A percentile compares a stretch with the other conserved stretches of the same genome.
phyloP scores from a whole-genome alignment of 345 rosid species.

The Clarkia xantiana region DNA sequence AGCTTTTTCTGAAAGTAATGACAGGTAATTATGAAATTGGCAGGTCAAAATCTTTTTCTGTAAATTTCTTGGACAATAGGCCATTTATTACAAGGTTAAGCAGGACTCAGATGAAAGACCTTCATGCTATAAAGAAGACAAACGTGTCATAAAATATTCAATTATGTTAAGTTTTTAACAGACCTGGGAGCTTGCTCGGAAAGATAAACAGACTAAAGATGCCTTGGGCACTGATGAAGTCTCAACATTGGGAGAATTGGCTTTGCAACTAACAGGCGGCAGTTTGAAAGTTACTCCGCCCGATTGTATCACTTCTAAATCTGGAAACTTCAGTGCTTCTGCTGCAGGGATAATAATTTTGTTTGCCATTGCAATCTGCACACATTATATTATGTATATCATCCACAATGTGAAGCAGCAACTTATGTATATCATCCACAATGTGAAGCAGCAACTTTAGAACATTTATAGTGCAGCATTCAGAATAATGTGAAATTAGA shows the following conservation, averaged over 20 bases:
- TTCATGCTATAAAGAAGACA: background rate
- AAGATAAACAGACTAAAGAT: constrained; percentile 61
- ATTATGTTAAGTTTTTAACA: constrained; percentile 1
- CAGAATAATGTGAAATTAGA: background rate
- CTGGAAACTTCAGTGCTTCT: constrained; percentile 61
- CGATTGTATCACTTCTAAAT: constrained; percentile 30
- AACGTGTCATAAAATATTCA: background rate
- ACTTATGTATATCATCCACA: background rate
- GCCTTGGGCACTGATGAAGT: constrained; percentile 28
- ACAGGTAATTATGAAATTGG: too few species aligned
- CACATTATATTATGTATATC: background rate
- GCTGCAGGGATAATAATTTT: constrained; percentile 49
- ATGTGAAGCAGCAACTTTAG: background rate
- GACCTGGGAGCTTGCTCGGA: constrained; percentile 84
- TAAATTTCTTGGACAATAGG: too few species aligned
- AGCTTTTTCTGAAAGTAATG: too few species aligned
- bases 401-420: background rate
- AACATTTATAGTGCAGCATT: background rate
- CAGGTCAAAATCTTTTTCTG: too few species aligned
- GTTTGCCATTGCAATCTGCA: constrained; percentile 66
- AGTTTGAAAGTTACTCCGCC: constrained; percentile 45
- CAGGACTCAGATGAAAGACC: background rate
- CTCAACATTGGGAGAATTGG: constrained; percentile 16
- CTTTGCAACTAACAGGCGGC: constrained; percentile 46
- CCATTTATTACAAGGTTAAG: too few species aligned